Evolutionary conservation across 2,329 filamentous ascomycete genomes (phyloP).

Genomic region (Penicillium brasilianum): DNA sequence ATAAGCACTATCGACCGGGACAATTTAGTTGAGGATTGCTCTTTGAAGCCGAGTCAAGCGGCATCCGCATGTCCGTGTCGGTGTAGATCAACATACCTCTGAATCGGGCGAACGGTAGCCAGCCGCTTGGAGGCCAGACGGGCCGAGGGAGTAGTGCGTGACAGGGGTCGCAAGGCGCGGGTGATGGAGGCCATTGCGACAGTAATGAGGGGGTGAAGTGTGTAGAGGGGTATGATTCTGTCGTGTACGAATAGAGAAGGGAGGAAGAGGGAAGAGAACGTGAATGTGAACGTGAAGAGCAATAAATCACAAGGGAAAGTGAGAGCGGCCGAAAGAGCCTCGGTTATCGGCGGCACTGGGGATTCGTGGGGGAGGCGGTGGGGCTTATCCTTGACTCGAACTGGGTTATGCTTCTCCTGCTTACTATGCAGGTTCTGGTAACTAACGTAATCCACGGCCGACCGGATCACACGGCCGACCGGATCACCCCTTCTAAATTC

Average conservation of each 20-base stretch:
- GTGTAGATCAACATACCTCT: conserved; percentile 42
- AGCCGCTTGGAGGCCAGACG: conserved; percentile 47
- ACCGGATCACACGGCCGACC: too few relatives aligned
- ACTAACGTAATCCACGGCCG: too few relatives aligned
- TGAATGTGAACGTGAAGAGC: conserved; percentile 12
- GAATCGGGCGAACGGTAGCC: conserved; percentile 45
- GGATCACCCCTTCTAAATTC: too few relatives aligned
- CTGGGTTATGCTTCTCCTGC: background rate
- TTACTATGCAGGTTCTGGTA: too few relatives aligned
- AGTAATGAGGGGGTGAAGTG: conserved; percentile 4
- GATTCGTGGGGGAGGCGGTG: conserved; percentile 29
- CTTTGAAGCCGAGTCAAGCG: background rate
- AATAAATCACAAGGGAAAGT: conserved; percentile 29
- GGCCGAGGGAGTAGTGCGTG: conserved; percentile 45
- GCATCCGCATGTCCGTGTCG: background rate
- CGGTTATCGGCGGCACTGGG: conserved; percentile 32
- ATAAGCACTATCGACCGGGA: conserved; percentile 47
- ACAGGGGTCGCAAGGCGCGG: conserved; percentile 53
- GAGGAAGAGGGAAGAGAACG: conserved; percentile 6
- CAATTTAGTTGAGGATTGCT: conserved; percentile 4
- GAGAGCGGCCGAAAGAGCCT: conserved; percentile 21
- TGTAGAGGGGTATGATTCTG: background rate
- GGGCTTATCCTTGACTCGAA: conserved; percentile 5
- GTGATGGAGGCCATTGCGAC: conserved; percentile 55
- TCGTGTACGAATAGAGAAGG: conserved; percentile 12